phyloP scores from a whole-genome alignment of 306 rosid species.

The Pterocarpus santalinus region DNA sequence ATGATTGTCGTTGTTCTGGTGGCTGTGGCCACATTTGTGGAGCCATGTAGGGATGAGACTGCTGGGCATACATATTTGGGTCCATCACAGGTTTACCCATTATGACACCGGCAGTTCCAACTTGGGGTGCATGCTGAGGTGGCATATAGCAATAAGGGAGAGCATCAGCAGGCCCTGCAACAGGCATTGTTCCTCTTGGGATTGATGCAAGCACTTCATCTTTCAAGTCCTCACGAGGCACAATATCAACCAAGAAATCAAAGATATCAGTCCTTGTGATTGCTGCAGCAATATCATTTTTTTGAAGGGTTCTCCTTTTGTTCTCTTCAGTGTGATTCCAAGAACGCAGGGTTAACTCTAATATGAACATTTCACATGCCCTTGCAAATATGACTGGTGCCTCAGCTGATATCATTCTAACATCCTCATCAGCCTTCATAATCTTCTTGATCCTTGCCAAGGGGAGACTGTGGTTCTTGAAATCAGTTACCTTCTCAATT shows the following conservation, averaged over 20 bases:
- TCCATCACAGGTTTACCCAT: constrained; percentile 71
- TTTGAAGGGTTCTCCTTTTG: constrained; percentile 66
- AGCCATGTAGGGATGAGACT: constrained; percentile 62
- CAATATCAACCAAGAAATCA: constrained; percentile 64
- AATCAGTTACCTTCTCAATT: constrained; percentile 63
- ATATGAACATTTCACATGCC: constrained; percentile 67
- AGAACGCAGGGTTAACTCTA: constrained; percentile 65
- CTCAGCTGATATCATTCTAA: constrained; percentile 66
- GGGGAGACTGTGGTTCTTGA: constrained; percentile 68
- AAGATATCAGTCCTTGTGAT: constrained; percentile 65
- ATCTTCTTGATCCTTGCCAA: constrained; percentile 70
- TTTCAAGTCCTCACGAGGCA: constrained; percentile 67
- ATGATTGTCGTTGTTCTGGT: constrained; percentile 54
- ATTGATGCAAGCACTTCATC: constrained; percentile 68
- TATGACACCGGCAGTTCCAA: constrained; percentile 59
- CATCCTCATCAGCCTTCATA: constrained; percentile 71
- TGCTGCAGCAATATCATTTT: constrained; percentile 66
- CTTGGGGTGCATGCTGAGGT: constrained; percentile 62
- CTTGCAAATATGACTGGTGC: constrained; percentile 65
- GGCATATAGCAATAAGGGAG: constrained; percentile 62
- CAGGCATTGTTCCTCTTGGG: constrained; percentile 66
- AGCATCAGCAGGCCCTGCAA: constrained; percentile 63
- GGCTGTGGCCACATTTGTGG: constrained; percentile 68
- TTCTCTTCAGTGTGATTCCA: constrained; percentile 72
- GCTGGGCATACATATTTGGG: constrained; percentile 64